phyloP scores from a whole-genome alignment of 495 filamentous ascomycete genomes.

The Terfezia boudieri region DNA sequence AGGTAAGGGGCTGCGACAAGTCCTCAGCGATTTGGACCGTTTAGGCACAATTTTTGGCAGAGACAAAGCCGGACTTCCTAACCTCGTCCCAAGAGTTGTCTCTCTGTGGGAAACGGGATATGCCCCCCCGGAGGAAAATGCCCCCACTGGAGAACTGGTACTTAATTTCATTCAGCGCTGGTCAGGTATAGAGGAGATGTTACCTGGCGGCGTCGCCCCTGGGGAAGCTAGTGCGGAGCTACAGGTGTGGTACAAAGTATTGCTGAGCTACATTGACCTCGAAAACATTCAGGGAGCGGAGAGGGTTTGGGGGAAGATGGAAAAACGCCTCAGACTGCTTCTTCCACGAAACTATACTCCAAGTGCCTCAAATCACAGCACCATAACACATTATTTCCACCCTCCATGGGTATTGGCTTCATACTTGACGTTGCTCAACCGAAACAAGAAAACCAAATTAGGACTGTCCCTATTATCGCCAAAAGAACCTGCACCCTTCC shows the following conservation, averaged over 20 bases:
- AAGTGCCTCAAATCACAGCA: not conserved
- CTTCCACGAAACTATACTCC: not conserved
- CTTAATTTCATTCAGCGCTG: not conserved
- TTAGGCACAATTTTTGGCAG: not conserved
- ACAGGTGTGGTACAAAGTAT: not conserved
- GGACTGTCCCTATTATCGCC: slow-evolving; percentile 3
- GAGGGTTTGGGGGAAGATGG: not conserved
- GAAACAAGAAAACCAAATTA: not conserved
- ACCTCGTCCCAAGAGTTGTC: not conserved
- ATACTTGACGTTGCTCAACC: slow-evolving; percentile 4
- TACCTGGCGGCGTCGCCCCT: not conserved
- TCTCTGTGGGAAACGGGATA: not conserved
- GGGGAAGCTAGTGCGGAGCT: not conserved
- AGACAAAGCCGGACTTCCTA: not conserved
- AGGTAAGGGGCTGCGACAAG: slow-evolving; percentile 3
- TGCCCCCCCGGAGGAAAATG: not conserved
- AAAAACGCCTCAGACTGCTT: not conserved
- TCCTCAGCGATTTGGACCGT: not conserved
- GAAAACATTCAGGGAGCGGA: not conserved
- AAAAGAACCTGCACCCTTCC: not conserved
- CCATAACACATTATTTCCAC: not conserved
- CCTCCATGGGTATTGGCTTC: not conserved
- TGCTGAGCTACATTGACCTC: not conserved
- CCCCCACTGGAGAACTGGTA: not conserved
- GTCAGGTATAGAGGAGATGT: not conserved